phyloP scores from a whole-genome alignment of 2,329 filamentous ascomycete species.

The Diaporthe sp. region DNA sequence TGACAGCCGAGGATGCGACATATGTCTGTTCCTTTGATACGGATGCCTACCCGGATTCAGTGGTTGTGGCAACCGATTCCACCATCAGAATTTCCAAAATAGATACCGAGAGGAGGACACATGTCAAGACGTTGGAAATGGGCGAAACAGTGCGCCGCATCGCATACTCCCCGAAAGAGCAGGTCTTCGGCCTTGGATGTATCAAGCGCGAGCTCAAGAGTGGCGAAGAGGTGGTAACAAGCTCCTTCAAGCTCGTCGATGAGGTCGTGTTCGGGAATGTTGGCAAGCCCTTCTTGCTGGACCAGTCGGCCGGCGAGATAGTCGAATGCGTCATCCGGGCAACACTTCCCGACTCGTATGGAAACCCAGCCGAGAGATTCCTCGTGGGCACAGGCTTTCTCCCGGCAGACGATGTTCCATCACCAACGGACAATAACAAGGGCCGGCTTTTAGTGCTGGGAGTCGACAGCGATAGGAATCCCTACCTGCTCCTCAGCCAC shows the following conservation, averaged over 20 bases:
- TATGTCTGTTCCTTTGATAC: constrained; percentile 87
- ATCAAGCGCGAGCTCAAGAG: constrained; percentile 80
- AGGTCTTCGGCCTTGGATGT: constrained; percentile 88
- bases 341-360: constrained; percentile 72
- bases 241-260: constrained; percentile 90
- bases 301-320: constrained; percentile 71
- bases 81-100: constrained; percentile 85
- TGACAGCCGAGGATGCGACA: constrained; percentile 88
- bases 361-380: constrained; percentile 79
- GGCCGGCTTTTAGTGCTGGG: constrained; percentile 90
- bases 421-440: constrained; percentile 59
- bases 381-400: constrained; percentile 91
- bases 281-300: constrained; percentile 75
- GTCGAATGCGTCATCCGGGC: constrained; percentile 88
- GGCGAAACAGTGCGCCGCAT: constrained; percentile 88
- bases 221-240: constrained; percentile 81
- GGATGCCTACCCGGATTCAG: constrained; percentile 82
- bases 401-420: constrained; percentile 66
- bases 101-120: constrained; percentile 87
- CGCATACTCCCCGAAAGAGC: constrained; percentile 84
- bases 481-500: constrained; percentile 79
- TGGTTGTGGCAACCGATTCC: constrained; percentile 82
- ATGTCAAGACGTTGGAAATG: constrained; percentile 85
- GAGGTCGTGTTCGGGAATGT: constrained; percentile 88
- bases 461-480: constrained; percentile 79